Base-by-base conservation (phyloP, 148 eudicot species). In the Amaranthus cruentus region DNA sequence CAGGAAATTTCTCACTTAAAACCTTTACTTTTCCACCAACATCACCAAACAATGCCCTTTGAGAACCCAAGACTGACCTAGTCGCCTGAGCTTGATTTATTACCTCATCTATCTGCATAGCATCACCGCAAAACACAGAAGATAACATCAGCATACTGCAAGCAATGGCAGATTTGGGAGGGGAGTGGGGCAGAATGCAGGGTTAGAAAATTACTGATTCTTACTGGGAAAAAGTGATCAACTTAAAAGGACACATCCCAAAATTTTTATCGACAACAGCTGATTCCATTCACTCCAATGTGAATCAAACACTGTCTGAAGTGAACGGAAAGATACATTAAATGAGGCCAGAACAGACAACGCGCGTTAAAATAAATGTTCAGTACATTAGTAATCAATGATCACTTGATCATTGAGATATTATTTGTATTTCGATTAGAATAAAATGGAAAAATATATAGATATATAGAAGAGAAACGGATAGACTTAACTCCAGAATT, bases 1-100 rank as follows among this genome's bases (percentile, higher is more conserved):
- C 82, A 2, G 98, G 98, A 73, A 94, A 94, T 73, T 91, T 91
- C 81, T 94, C 98, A 69, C 96, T 83, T 60, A 94, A 84, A 72
- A 75, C 80, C 81, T 94, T 94, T 81, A 91, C 93, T 83, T 90
- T 94, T 73, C 97, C 97, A 75, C 89, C 91, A 75, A 91, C 88
- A 69, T 90, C 98, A 46, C 96, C 91, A 77, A 94, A 94, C 80
- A 91, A 73, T 68, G 91, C 84, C 77, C 96, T 84, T 70, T 94
- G 98, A 57, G 98, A 91, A 15, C 97, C 97, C 80, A 94, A 78
- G 28, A 85, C 93, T 5, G 89, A 82, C 73, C 93, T 88, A 60
- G 98, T 91, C 64, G 97, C 83, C 76, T 91, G 98, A 77, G 97
- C 98, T 83, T 94, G 98, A 79, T 77, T 86, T 73, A 94, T 94